These are phyloP conservation scores for Poronia punctata DNA, from an alignment of 495 filamentous ascomycete species.

Conservation along the genomic window DNA sequence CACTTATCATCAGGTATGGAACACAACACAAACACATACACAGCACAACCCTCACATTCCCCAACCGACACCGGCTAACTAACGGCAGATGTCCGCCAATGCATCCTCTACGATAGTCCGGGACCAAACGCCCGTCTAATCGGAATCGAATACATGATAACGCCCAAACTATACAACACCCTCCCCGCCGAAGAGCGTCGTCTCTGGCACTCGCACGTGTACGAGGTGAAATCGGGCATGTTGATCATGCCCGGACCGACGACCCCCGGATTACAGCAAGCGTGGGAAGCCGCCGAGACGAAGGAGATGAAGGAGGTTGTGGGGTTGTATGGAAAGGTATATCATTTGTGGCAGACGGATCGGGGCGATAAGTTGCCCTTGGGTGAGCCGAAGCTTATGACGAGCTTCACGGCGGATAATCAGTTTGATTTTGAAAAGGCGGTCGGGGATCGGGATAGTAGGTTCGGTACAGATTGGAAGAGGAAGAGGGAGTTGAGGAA, in stretches of 20 bases:
- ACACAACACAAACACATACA: too few relatives aligned
- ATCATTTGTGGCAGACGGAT: constrained; percentile 84
- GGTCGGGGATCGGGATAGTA: constrained; percentile 57
- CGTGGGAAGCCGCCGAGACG: constrained; percentile 71
- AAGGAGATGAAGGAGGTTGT: constrained; percentile 71
- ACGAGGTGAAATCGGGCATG: constrained; percentile 83
- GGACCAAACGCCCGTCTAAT: constrained; percentile 62
- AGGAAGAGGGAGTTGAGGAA: constrained; percentile 58
- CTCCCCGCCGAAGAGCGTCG: constrained; percentile 59
- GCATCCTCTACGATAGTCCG: constrained; percentile 74
- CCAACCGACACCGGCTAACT: constrained; percentile 3
- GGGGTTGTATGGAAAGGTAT: constrained; percentile 79
- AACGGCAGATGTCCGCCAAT: constrained; percentile 54
- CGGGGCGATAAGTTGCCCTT: constrained; percentile 69
- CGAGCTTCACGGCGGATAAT: constrained; percentile 55
- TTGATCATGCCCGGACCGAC: constrained; percentile 72
- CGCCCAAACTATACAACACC: constrained; percentile 56
- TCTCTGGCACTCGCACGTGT: constrained; percentile 78
- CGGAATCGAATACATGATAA: constrained; percentile 92
- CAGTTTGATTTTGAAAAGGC: constrained; percentile 53
- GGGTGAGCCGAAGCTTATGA: constrained; percentile 72
- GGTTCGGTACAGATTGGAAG: constrained; percentile 54
- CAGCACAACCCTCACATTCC: too few relatives aligned
- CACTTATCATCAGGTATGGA: constrained; percentile 63
- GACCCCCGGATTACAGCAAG: constrained; percentile 39